Base-by-base conservation (phyloP, 305 asterid species). In the Fraxinus greggii region DNA sequence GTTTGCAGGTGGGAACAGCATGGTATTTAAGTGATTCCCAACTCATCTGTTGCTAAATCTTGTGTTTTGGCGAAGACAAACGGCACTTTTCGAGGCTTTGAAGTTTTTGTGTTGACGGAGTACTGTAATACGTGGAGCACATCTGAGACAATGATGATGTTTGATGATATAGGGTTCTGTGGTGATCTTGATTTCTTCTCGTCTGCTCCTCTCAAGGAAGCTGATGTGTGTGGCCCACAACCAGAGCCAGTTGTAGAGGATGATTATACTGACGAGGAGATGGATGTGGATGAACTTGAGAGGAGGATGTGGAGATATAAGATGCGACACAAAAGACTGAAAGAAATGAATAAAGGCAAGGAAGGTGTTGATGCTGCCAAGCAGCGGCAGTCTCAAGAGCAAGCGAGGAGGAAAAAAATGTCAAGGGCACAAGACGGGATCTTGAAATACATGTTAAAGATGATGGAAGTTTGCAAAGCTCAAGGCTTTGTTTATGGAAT, bases 401-500 rank as follows among this genome's bases (percentile, higher is more conserved):
- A 70, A 40, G 79, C 83, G 12, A 73, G 83, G 36, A 72, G 83
- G 59, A 80, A 80, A 78, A 80, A 80, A 32, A 80, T 80, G 83
- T 80, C 79, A 0, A 77, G 83, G 21, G 83, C 83, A 4, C 83
- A 80, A 35, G 83, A 80, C 4, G 83, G 83, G 76, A 80, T 80
- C 69, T 72, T 80, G 38, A 80, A 80, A 75, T 80, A 80, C 70
- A 72, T 80, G 79, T 61, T 80, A 54, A 80, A 80, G 29, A 80
- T 80, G 83, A 80, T 80, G 83, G 83, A 80, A 72, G 83, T 80
- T 8, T 80, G 83, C 13, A 81, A 81, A 38, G 79, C 79, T 26
- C 76, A 76, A 33, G 86, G 86, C 4, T 83, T 83, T 76, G 86
- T 83, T 65, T 83, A 83, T 29, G 86, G 86, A 21, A 83, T 83